A percentile compares a stretch with the other conserved stretches of the same genome.
These are phyloP conservation scores for Syncephalis fuscata DNA, from an alignment of 371 early-diverging fungal genomes.

Conservation along the genomic window DNA sequence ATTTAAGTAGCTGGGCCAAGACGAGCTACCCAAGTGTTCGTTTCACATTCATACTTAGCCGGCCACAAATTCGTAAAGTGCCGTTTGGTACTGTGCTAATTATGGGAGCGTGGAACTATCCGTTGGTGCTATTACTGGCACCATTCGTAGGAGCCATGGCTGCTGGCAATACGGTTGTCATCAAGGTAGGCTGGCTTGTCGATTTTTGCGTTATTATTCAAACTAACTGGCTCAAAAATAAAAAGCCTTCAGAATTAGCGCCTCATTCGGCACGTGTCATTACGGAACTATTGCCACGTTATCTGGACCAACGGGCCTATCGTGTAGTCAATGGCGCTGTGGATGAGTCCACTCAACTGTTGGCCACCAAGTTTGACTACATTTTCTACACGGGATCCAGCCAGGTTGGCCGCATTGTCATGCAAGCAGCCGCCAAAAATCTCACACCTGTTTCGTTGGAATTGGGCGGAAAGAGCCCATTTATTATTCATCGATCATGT, in stretches of 20 bases:
- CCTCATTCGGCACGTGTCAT: constrained; percentile 40
- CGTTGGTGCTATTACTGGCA: constrained; percentile 44
- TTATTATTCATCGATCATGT: constrained; percentile 40
- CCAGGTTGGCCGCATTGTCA: constrained; percentile 60
- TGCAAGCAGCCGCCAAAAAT: constrained; percentile 56
- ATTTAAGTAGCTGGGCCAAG: constrained; percentile 33
- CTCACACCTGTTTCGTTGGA: constrained; percentile 72
- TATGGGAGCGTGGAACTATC: constrained; percentile 82
- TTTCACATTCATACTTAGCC: not conserved
- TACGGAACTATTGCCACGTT: constrained; percentile 37
- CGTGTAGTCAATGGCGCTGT: constrained; percentile 62
- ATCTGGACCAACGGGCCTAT: constrained; percentile 47
- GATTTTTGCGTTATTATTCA: no score
- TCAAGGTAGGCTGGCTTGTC: constrained; percentile 25
- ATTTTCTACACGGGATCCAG: constrained; percentile 87
- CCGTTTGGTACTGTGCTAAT: constrained; percentile 61
- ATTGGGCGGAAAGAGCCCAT: constrained; percentile 81
- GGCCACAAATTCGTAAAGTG: constrained; percentile 13
- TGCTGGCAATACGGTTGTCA: constrained; percentile 70
- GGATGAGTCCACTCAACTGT: constrained; percentile 45
- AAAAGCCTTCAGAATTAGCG: constrained; percentile 67
- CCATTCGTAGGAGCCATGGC: constrained; percentile 82
- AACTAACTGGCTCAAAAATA: no score
- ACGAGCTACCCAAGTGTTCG: constrained; percentile 11
- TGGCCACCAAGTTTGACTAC: constrained; percentile 61